phyloP scores from a whole-genome alignment of 352 stramenopile species.

The Phytophthora europaea region DNA sequence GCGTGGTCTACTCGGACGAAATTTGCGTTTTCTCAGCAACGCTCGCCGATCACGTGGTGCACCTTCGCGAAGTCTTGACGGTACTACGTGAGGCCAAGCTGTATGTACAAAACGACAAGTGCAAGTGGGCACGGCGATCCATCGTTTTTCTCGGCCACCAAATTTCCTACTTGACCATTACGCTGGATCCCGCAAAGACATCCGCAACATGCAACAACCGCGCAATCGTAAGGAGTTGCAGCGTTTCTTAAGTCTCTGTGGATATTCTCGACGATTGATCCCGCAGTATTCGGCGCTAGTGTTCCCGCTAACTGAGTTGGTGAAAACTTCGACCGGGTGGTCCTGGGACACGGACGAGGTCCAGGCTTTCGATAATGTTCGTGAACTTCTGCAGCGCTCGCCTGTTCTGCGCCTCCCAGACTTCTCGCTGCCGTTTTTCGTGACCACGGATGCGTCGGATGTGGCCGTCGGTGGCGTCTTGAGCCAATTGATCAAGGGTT shows the following conservation, averaged over 20 bases:
- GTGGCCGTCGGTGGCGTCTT: too few relatives aligned
- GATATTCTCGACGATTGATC: background rate
- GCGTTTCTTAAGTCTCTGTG: background rate
- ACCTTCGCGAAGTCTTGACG: background rate
- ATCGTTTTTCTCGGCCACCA: background rate
- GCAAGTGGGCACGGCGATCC: background rate
- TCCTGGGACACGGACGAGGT: background rate
- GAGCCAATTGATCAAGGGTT: too few relatives aligned
- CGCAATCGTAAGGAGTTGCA: background rate
- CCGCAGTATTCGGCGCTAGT: background rate
- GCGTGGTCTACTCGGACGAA: background rate
- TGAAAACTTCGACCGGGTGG: background rate
- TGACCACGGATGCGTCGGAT: too few relatives aligned
- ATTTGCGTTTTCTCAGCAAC: background rate
- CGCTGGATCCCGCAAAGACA: background rate
- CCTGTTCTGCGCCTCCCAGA: background rate
- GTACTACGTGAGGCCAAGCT: background rate
- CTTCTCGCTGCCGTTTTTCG: too few relatives aligned
- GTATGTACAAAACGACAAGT: background rate
- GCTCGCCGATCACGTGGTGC: background rate
- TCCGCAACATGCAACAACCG: background rate
- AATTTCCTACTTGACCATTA: background rate
- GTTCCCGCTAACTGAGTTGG: background rate
- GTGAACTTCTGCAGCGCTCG: background rate
- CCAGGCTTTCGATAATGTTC: background rate